Percentiles rank a stretch among this genome's conserved stretches.
These are phyloP conservation scores for Aureobasidium sp. DNA, from an alignment of 2,329 filamentous ascomycete species.

Conservation along the genomic window DNA sequence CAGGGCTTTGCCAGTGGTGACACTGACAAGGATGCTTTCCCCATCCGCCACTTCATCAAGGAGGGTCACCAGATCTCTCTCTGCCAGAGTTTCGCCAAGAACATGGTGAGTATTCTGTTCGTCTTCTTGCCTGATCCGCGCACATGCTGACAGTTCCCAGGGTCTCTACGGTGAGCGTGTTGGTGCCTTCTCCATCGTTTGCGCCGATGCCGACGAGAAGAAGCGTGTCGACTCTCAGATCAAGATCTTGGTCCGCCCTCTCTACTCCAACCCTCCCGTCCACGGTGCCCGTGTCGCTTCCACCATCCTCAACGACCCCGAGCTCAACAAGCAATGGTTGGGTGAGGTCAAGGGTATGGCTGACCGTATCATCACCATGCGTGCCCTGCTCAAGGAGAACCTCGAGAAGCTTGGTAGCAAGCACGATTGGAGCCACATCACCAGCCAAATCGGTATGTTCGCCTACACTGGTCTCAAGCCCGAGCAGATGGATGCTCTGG, in stretches of 20 bases:
- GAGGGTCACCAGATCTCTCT: conserved; percentile 84
- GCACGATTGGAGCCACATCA: conserved; percentile 99
- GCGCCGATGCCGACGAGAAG: conserved; percentile 79
- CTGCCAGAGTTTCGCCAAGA: conserved; percentile 96
- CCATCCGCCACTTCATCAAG: conserved; percentile 86
- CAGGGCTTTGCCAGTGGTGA: conserved; percentile 94
- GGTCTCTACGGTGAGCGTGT: conserved; percentile 98
- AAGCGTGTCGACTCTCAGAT: conserved; percentile 94
- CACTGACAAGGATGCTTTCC: conserved; percentile 87
- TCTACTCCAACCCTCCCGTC: conserved; percentile 97
- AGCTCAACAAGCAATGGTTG: conserved; percentile 89
- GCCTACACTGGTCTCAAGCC: conserved; percentile 90
- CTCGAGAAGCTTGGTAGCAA: conserved; percentile 90
- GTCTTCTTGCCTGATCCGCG: background rate
- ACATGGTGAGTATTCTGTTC: conserved; percentile 62
- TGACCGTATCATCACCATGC: conserved; percentile 98
- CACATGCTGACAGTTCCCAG: conserved; percentile 37
- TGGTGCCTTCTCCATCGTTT: conserved; percentile 90
- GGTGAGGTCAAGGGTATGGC: conserved; percentile 98
- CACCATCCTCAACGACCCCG: conserved; percentile 79
- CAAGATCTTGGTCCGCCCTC: conserved; percentile 93
- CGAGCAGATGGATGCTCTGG: conserved; percentile 84
- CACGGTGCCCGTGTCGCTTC: conserved; percentile 93
- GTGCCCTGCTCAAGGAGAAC: conserved; percentile 86
- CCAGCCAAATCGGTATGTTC: conserved; percentile 98